Evolutionary conservation across 2,329 filamentous ascomycete species (phyloP).

Genomic region (Mollisiaceae sp.): DNA sequence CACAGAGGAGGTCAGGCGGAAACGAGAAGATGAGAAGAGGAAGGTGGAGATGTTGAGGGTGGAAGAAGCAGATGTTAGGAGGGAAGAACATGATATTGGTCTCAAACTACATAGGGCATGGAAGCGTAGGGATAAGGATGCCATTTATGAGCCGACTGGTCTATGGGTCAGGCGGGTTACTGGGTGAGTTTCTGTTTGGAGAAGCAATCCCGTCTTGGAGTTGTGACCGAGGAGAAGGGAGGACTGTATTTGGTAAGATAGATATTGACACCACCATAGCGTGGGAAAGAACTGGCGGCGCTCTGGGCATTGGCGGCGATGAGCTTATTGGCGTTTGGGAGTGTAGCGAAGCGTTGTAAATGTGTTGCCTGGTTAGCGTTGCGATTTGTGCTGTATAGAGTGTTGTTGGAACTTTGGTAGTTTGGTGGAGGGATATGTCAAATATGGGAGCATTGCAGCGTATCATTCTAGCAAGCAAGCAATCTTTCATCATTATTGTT

Average conservation of each 20-base stretch:
- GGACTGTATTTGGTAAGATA: neutral
- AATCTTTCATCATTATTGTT: too few species aligned
- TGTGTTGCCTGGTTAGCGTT: too few species aligned
- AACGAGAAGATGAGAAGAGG: constrained; percentile 58
- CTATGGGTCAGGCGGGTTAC: constrained; percentile 83
- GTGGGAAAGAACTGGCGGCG: constrained; percentile 20
- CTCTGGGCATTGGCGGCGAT: neutral
- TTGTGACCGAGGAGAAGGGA: neutral
- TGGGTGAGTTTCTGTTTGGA: constrained; percentile 49
- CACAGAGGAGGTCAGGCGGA: constrained; percentile 66
- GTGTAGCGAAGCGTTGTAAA: too few species aligned
- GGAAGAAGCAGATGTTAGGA: constrained; percentile 74
- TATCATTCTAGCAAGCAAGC: too few species aligned
- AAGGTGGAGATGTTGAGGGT: constrained; percentile 69
- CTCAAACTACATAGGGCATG: constrained; percentile 75
- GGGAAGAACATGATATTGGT: constrained; percentile 80
- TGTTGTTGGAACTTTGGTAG: too few species aligned
- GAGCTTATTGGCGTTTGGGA: neutral
- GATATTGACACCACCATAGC: constrained; percentile 11
- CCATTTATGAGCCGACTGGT: constrained; percentile 66
- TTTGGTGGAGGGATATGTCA: too few species aligned
- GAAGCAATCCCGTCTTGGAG: neutral
- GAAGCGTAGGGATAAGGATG: constrained; percentile 74
- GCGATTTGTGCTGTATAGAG: too few species aligned
- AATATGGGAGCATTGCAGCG: too few species aligned